Base-by-base conservation (phyloP, 192 early-diverging fungal species). In the Coemansia sp. region DNA sequence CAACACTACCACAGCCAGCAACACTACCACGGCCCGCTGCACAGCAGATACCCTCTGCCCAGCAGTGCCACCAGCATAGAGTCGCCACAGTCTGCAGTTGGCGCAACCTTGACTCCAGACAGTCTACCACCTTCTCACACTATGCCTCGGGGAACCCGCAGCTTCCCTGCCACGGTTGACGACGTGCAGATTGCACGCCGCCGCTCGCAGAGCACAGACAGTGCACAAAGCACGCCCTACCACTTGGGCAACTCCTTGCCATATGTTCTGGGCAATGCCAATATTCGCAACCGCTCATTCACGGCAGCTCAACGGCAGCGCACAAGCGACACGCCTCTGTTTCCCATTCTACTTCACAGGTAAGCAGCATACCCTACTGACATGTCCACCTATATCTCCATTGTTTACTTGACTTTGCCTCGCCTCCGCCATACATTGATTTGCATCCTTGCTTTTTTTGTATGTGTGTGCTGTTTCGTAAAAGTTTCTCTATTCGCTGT, bases 301-400 rank as follows among this genome's bases (percentile, higher is more conserved):
- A 77, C 80, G 2, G 43, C 69, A 17, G 50, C 80, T 16, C 80
- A 82, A 63, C 64, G 80, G 11, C 80, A 82, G 69, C 74, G 80
- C 63, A 82, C 80, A 5, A 82, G 75, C 72, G 80, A 82, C 43
- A 82, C 80, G 44, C 80, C 80, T 26, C 68, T 82, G 50, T 82
- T 82, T 72, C 80, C 80, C 1, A 76, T 82, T 23, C 66, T 82
- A 13, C 75, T 82, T 21, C 69, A 82, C 66, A 70, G 79, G 50
- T 53, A 53, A 53, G 50, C 50, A 13, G 1, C 37, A 19, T 11
- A 11, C 19, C 58, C 17, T 14, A 2, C 33, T 19, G 35, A n/a
- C 16, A 60, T 58, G 33, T 30, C 21, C 50, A 43, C 42, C 0
- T 43, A 43, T 60, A 11, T 0, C 17, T 11, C 2, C 58, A 60